Conservation (phyloP, 345 rosid genomes). For the Cardamine chenopodiifolia region DNA sequence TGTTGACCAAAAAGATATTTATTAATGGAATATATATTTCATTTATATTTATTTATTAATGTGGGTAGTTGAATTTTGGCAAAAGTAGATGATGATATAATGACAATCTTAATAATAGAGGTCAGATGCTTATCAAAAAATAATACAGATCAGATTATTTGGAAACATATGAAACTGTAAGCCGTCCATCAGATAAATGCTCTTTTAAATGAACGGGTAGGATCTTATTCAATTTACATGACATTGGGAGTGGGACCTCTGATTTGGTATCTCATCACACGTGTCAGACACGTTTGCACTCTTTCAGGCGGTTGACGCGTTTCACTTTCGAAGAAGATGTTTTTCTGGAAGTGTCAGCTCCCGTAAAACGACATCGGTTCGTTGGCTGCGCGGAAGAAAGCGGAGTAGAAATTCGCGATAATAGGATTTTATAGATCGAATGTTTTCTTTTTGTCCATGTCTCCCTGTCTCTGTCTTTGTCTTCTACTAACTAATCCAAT, state of each 20-base stretch:
- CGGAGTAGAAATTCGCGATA: neutral
- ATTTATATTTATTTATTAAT: neutral
- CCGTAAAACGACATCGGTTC: slow-evolving; percentile 11
- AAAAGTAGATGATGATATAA: neutral
- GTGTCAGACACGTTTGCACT: slow-evolving; percentile 37
- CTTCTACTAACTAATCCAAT: slow-evolving; percentile 7
- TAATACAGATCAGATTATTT: neutral
- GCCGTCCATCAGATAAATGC: neutral
- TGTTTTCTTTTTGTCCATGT: neutral
- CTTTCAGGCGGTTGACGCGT: slow-evolving; percentile 45
- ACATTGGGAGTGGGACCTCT: neutral
- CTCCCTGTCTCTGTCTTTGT: neutral
- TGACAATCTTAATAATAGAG: neutral
- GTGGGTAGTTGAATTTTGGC: neutral
- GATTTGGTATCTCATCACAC: slow-evolving; percentile 13
- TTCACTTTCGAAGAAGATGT: neutral
- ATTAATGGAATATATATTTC: neutral
- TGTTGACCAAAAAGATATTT: neutral
- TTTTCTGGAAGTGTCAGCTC: neutral
- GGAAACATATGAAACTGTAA: neutral
- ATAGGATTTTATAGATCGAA: neutral
- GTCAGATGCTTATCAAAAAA: neutral
- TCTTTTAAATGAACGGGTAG: neutral
- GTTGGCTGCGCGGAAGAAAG: neutral
- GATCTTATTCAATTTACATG: neutral